Evolutionary conservation across 129 eudicot genomes (phyloP).

Genomic region (Pseudognaphalium luteoalbum): DNA sequence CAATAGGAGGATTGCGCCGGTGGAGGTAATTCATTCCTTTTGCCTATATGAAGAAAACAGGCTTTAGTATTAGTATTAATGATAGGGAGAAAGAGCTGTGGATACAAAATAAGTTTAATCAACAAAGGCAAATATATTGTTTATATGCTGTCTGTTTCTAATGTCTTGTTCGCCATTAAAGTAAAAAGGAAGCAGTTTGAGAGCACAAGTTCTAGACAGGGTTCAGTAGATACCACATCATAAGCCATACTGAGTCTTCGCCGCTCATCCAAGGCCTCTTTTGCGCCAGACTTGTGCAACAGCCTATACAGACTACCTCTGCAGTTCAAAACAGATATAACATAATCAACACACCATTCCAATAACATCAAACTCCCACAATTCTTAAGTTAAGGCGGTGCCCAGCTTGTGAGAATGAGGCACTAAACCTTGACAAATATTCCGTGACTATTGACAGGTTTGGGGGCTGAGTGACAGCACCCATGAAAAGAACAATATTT

Average conservation of each 20-base stretch:
- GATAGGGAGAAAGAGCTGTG: not conserved
- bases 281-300: conserved; percentile 68
- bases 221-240: conserved; percentile 62
- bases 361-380: not conserved
- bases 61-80: conserved; percentile 1
- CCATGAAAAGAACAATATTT: conserved; percentile 86
- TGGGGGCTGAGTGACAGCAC: conserved; percentile 88
- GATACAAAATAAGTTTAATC: not conserved
- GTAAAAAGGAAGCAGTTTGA: conserved; percentile 11
- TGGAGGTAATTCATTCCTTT: conserved; percentile 95
- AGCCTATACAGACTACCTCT: conserved; percentile 86
- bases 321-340: conserved; percentile 34
- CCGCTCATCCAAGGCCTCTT: conserved; percentile 67
- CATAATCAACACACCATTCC: not conserved
- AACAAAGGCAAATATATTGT: no score
- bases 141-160: no score
- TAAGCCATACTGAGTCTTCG: conserved; percentile 83
- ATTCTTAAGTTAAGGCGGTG: not conserved
- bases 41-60: conserved; percentile 45
- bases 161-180: not conserved
- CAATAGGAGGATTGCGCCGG: conserved; percentile 80
- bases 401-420: not conserved
- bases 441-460: conserved; percentile 85
- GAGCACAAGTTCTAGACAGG: conserved; percentile 8
- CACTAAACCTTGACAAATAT: conserved; percentile 67